Evolutionary conservation across 2,329 filamentous ascomycete genomes (phyloP).

Genomic region (Botryosphaeria dothidea): DNA sequence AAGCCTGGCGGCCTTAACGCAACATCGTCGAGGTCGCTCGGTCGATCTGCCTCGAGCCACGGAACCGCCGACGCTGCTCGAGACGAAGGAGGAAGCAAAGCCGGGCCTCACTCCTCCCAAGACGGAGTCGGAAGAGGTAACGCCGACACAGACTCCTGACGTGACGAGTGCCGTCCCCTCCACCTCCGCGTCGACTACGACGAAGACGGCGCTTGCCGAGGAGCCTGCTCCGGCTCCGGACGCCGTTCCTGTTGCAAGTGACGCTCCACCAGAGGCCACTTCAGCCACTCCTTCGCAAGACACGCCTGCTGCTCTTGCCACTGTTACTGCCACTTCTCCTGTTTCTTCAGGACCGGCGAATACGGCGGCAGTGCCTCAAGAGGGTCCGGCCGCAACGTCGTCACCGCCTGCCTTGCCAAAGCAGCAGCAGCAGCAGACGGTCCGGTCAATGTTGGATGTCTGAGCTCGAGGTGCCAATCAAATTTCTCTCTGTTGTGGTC

Average conservation of each 20-base stretch:
- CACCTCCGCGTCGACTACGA: neutral
- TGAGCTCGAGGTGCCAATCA: neutral
- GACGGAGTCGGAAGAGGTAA: slow-evolving; percentile 1
- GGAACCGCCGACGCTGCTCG: neutral
- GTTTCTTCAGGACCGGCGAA: neutral
- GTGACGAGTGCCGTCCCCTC: neutral
- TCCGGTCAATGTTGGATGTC: slow-evolving; percentile 19
- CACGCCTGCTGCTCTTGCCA: neutral
- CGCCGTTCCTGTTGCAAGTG: neutral
- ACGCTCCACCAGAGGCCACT: neutral
- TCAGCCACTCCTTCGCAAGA: neutral
- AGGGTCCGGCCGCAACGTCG: neutral
- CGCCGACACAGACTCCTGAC: slow-evolving; percentile 8
- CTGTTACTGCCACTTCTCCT: too few species aligned
- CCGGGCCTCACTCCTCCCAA: slow-evolving; percentile 5
- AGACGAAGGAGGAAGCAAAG: slow-evolving; percentile 4
- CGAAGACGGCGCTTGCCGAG: neutral
- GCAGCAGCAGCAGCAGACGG: neutral
- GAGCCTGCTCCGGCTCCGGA: neutral
- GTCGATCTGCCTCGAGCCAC: slow-evolving; percentile 1
- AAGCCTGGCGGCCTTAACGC: slow-evolving; percentile 5
- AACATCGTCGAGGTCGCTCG: slow-evolving; percentile 17
- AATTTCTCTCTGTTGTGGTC: neutral
- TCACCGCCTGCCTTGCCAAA: neutral
- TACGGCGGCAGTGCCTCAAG: neutral